A percentile compares a stretch with the other conserved stretches of the same genome.
phyloP scores from a whole-genome alignment of 2,329 filamentous ascomycete genomes.

The Cercospora zeae-maydis region DNA sequence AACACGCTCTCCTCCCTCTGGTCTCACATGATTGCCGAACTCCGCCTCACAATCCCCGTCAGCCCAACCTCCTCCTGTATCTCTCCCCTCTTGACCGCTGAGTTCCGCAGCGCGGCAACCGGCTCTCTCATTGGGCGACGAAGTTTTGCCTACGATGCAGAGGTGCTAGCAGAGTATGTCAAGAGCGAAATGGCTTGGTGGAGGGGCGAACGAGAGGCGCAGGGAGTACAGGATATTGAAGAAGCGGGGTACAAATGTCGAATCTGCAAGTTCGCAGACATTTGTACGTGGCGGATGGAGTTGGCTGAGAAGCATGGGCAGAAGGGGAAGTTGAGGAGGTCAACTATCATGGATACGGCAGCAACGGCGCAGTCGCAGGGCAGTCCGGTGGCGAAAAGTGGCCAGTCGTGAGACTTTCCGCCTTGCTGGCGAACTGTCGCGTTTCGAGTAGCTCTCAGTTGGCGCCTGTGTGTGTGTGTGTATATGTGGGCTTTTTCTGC shows the following conservation, averaged over 20 bases:
- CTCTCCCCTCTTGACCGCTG: conserved; percentile 56
- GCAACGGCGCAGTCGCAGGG: background rate
- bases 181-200: conserved; percentile 77
- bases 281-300: conserved; percentile 71
- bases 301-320: conserved; percentile 59
- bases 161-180: conserved; percentile 63
- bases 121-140: conserved; percentile 56
- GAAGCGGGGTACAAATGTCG: conserved; percentile 80
- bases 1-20: conserved; percentile 60
- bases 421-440: no score
- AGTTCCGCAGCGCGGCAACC: conserved; percentile 49
- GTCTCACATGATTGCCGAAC: conserved; percentile 60
- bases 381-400: background rate
- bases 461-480: no score
- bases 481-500: no score
- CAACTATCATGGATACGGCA: background rate
- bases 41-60: conserved; percentile 43
- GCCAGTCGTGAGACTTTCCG: background rate
- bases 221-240: conserved; percentile 68
- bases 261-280: conserved; percentile 75
- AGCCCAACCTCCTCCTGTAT: conserved; percentile 42
- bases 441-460: no score
- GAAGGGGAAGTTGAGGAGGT: conserved; percentile 27
- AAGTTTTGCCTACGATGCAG: conserved; percentile 63
- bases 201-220: conserved; percentile 68